Conservation (phyloP, 305 asterid genomes). For the Solanum hybrid region DNA sequence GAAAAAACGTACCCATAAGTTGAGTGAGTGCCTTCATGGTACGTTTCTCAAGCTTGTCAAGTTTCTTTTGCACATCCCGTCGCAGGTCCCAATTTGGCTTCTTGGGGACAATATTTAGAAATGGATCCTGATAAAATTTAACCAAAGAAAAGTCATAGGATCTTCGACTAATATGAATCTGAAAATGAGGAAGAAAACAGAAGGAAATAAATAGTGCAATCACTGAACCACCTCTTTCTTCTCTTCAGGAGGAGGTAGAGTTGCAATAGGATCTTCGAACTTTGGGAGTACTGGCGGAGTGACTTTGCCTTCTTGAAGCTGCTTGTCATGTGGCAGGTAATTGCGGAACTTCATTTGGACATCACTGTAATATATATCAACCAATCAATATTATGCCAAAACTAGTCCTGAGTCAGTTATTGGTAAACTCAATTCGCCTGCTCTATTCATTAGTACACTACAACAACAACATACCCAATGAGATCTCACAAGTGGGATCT, state of each 20-base stretch:
- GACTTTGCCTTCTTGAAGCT: constrained; percentile 88
- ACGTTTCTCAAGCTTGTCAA: constrained; percentile 83
- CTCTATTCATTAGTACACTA: not conserved
- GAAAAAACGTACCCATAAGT: constrained; percentile 58
- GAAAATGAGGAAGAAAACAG: not conserved
- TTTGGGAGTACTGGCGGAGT: constrained; percentile 83
- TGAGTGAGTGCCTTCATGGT: constrained; percentile 69
- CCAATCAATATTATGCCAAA: constrained; percentile 9
- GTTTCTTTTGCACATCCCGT: constrained; percentile 89
- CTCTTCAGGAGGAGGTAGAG: constrained; percentile 55
- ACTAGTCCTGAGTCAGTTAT: not conserved
- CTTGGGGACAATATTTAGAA: constrained; percentile 91
- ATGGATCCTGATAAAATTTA: constrained; percentile 55
- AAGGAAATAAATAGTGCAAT: not conserved
- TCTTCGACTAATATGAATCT: not conserved
- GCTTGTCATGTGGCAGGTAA: constrained; percentile 95
- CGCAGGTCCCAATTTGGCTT: constrained; percentile 96
- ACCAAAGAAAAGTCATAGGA: not conserved
- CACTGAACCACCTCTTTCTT: constrained; percentile 55
- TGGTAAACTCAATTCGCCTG: not conserved
- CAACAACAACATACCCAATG: not conserved
- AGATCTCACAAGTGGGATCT: not conserved
- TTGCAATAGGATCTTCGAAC: constrained; percentile 75
- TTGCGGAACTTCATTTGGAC: constrained; percentile 83
- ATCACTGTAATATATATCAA: constrained; percentile 7